Base-by-base conservation (phyloP, 331 rosid genomes). In the Pyrus hybrid region DNA sequence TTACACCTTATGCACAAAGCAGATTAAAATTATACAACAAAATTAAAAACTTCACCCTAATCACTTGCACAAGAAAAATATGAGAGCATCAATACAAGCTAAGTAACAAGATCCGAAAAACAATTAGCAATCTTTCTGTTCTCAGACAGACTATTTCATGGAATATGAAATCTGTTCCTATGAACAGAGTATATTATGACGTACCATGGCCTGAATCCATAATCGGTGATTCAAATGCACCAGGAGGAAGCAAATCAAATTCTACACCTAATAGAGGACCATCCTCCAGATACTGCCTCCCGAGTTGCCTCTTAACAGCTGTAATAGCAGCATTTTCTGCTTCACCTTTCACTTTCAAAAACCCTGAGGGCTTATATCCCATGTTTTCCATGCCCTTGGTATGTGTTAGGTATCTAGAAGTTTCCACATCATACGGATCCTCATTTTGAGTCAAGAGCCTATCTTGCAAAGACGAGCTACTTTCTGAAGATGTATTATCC, bases 281-380 rank as follows among this genome's bases (percentile, higher is more conserved):
- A 85, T 94, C 93, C 83, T 87, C 97, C 69, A 0, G 74, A 73
- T 89, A 90, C 60, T 87, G 84, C 83, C 79, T 79, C 70, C 99
- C 99, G 80, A 94, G 76, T 84, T 92, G 99, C 89, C 87, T 92
- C 86, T 88, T 94, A 72, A 94, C 99, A 58, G 96, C 96, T 73
- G 92, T 94, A 75, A 94, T 89, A 80, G 97, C 97, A 85, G 97
- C 95, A 90, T 94, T 91, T 83, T 92, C 99, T 74, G 86, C 87
- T 83, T 94, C 99, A 4, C 97, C 96, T 84, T 92, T 94, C 78
- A 94, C 92, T 87, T 94, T 94, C 88, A 94, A 82, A 82, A 90
- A 94, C 74, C 99, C 99, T 5, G 99, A 89, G 47, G 99, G 97
- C 81, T 87, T 92, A 78, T 94, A 89, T 56, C 90, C 91, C 72